Evolutionary conservation across 306 rosid genomes (phyloP).

Genomic region (Glycine latifolia): DNA sequence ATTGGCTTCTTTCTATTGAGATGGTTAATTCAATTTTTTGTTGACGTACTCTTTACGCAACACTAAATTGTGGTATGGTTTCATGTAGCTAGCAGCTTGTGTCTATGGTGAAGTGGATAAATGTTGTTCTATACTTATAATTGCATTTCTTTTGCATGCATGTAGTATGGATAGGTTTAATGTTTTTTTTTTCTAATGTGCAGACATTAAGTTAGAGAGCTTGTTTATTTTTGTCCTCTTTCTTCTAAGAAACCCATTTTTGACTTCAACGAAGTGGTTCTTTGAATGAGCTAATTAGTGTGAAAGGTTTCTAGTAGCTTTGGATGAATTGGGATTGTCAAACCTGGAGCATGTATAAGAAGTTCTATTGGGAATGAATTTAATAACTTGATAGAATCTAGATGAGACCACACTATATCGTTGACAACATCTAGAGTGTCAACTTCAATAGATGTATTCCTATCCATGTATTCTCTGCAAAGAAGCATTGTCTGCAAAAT

Average conservation of each 20-base stretch:
- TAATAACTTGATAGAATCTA: too few species aligned
- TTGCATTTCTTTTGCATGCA: neutral
- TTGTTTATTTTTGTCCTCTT: neutral
- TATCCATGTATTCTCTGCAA: too few species aligned
- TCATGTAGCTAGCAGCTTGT: slow-evolving; percentile 60
- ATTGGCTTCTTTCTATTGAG: too few species aligned
- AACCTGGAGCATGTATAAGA: too few species aligned
- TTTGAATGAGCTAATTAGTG: slow-evolving; percentile 50
- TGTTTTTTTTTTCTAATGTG: slow-evolving; percentile 30
- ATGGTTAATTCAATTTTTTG: too few species aligned
- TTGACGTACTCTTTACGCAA: too few species aligned
- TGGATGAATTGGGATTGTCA: slow-evolving; percentile 87
- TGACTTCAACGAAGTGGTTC: slow-evolving; percentile 64
- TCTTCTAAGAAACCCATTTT: slow-evolving; percentile 41
- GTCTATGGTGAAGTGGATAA: slow-evolving; percentile 80
- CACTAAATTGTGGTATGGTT: slow-evolving; percentile 43
- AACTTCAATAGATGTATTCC: too few species aligned
- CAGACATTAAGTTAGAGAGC: slow-evolving; percentile 25
- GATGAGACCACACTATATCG: too few species aligned
- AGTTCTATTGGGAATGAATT: too few species aligned
- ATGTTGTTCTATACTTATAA: slow-evolving; percentile 46
- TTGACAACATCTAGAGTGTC: too few species aligned
- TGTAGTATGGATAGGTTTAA: neutral
- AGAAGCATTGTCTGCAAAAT: too few species aligned
- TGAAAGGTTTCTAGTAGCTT: slow-evolving; percentile 71